These are phyloP conservation scores for Volvox carteri DNA, from an alignment of 163 green algal species.

Conservation along the genomic window DNA sequence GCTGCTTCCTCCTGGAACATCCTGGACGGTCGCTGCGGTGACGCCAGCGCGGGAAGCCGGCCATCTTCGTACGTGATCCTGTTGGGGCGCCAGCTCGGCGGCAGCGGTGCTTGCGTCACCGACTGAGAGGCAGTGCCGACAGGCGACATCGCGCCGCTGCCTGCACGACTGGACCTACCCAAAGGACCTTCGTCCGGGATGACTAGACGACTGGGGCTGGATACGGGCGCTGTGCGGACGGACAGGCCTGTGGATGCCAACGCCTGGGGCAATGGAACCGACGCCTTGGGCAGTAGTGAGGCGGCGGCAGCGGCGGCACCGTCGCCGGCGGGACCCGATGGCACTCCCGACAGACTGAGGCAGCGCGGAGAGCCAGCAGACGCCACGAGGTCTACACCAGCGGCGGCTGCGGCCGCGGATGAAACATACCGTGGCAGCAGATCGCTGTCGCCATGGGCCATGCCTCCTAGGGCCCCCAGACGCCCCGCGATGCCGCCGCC, in stretches of 20 bases:
- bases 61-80: not conserved
- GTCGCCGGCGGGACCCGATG: not conserved
- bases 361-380: not conserved
- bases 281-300: not conserved
- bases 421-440: too few relatives aligned
- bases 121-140: not conserved
- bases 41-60: not conserved
- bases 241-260: not conserved
- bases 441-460: too few relatives aligned
- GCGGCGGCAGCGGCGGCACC: not conserved
- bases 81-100: not conserved
- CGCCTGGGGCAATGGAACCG: not conserved
- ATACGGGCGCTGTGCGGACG: not conserved
- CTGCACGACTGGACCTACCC: not conserved
- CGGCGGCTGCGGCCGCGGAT: not conserved
- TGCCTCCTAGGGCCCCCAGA: too few relatives aligned
- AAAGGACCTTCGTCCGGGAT: not conserved
- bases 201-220: not conserved
- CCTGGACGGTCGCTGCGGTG: not conserved
- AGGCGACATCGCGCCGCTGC: conserved; percentile 8
- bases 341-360: not conserved
- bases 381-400: not conserved
- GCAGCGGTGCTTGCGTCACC: not conserved
- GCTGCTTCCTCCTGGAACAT: not conserved
- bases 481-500: too few relatives aligned